Conservation (phyloP, 1,284 basidiomycete genomes). For the Cryptococcus floricola region DNA sequence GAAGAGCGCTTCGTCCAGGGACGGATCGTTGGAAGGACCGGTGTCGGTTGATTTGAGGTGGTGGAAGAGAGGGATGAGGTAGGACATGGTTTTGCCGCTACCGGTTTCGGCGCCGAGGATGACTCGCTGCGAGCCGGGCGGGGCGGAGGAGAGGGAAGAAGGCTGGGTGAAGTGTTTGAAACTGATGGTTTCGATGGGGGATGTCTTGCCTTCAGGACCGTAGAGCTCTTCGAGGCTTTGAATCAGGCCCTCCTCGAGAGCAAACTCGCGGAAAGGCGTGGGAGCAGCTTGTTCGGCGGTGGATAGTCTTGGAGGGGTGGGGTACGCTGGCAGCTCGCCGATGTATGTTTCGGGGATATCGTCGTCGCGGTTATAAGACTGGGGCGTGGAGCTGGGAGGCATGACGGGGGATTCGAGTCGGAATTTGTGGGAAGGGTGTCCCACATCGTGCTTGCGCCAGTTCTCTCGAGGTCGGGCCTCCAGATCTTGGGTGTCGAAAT, state of each 20-base stretch:
- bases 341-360: neutral
- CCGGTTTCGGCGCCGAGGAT: conserved; percentile 81
- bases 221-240: conserved; percentile 58
- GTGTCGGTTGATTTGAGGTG: conserved; percentile 59
- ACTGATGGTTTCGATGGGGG: conserved; percentile 69
- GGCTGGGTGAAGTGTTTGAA: conserved; percentile 57
- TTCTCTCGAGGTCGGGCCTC: neutral
- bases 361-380: neutral
- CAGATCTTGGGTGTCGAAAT: neutral
- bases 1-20: conserved; percentile 35
- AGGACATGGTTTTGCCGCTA: conserved; percentile 85
- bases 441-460: no score
- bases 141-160: neutral
- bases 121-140: neutral
- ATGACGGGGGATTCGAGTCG: neutral
- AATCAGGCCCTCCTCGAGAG: conserved; percentile 60
- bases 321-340: neutral
- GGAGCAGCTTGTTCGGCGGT: conserved; percentile 12
- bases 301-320: neutral
- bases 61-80: conserved; percentile 75
- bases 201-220: conserved; percentile 51
- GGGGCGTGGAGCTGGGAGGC: neutral
- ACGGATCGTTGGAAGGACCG: conserved; percentile 46
- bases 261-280: conserved; percentile 22
- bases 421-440: neutral